These are phyloP conservation scores for Solanum gracilifrons DNA, from an alignment of 257 asterid species.

Conservation along the genomic window DNA sequence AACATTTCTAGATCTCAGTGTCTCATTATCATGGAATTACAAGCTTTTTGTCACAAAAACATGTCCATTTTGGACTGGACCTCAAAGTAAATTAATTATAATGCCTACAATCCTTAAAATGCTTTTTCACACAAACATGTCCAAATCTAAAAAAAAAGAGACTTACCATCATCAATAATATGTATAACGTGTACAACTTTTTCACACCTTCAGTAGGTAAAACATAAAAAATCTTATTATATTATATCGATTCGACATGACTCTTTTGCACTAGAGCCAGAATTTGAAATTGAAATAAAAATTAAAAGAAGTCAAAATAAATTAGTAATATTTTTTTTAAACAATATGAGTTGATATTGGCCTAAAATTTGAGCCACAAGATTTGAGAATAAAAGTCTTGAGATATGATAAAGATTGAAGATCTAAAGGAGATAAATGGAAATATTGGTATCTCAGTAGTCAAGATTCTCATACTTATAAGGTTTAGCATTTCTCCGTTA, in stretches of 20 bases:
- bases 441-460: constrained; percentile 14
- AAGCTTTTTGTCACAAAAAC: constrained; percentile 10
- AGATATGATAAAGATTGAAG: constrained; percentile 15
- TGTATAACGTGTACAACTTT: neutral
- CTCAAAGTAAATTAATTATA: neutral
- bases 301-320: neutral
- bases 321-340: neutral
- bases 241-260: neutral
- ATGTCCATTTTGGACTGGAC: neutral
- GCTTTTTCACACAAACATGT: neutral
- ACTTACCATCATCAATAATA: neutral
- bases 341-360: neutral
- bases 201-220: neutral
- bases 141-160: neutral
- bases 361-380: constrained; percentile 8
- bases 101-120: neutral
- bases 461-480: constrained; percentile 58
- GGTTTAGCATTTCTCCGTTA: neutral
- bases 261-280: neutral
- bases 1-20: constrained; percentile 54
- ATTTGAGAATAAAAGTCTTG: neutral
- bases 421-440: constrained; percentile 12
- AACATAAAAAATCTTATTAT: neutral
- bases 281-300: neutral
- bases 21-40: constrained; percentile 28